Evolutionary conservation across 2,329 filamentous ascomycete genomes (phyloP).

Genomic region (Epicoccum sorghinum): DNA sequence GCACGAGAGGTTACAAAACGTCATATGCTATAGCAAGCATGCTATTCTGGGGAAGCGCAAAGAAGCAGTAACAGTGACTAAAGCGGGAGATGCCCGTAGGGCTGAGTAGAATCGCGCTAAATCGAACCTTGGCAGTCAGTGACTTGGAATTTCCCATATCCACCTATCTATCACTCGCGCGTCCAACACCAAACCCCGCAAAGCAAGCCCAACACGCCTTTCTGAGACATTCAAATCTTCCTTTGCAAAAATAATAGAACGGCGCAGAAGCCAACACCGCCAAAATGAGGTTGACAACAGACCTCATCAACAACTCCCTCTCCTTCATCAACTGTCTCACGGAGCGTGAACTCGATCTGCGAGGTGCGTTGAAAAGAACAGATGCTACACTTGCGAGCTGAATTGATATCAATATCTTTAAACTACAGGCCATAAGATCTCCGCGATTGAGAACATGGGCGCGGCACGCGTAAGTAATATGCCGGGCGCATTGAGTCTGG

Average conservation of each 20-base stretch:
- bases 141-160: constrained; percentile 7
- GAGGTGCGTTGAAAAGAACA: constrained; percentile 99
- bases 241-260: background rate
- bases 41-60: too few relatives aligned
- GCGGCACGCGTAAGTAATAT: constrained; percentile 77
- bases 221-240: background rate
- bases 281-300: constrained; percentile 90
- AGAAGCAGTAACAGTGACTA: too few relatives aligned
- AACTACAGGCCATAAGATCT: constrained; percentile 92
- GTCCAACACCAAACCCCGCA: background rate
- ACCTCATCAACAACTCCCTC: constrained; percentile 91
- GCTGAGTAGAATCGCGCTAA: constrained; percentile 3
- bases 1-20: too few relatives aligned
- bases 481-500: too few relatives aligned
- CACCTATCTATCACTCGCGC: background rate
- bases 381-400: constrained; percentile 92
- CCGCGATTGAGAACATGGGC: constrained; percentile 95
- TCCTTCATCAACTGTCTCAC: constrained; percentile 99
- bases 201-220: background rate
- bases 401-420: constrained; percentile 76
- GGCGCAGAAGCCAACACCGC: constrained; percentile 13
- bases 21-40: too few relatives aligned
- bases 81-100: background rate
- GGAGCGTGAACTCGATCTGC: constrained; percentile 97
- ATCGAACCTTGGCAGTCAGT: constrained; percentile 9